phyloP scores from a whole-genome alignment of 2,329 filamentous ascomycete genomes.

The Aspergillus ustus region DNA sequence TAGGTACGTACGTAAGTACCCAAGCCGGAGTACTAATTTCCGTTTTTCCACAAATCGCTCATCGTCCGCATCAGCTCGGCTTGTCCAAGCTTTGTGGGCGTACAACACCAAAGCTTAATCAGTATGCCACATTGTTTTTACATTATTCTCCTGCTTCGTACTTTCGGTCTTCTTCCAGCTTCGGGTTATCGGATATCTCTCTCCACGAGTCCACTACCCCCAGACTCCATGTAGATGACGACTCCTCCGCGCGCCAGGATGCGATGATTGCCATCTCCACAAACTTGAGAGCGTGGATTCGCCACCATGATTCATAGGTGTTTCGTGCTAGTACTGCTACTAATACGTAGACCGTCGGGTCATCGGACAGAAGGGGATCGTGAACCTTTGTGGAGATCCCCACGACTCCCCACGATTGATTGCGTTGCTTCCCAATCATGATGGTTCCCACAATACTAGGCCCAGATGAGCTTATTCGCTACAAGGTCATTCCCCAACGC shows the following conservation, averaged over 20 bases:
- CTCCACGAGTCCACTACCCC: background rate
- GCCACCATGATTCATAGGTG: background rate
- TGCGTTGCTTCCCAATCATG: background rate
- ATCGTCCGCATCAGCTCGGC: background rate
- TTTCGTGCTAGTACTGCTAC: background rate
- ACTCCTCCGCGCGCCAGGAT: background rate
- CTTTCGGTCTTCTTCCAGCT: background rate
- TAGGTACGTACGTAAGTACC: background rate
- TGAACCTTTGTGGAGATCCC: background rate
- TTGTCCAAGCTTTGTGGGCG: background rate
- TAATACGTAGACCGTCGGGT: background rate
- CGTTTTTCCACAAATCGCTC: background rate
- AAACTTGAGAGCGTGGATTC: background rate
- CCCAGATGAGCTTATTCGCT: background rate
- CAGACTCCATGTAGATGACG: background rate
- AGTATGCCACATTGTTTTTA: background rate
- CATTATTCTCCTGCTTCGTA: background rate
- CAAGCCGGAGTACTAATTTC: background rate
- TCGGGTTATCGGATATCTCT: background rate
- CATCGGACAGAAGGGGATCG: background rate
- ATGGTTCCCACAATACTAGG: background rate
- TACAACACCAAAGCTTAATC: background rate
- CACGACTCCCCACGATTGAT: constrained; percentile 15
- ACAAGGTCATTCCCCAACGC: no score
- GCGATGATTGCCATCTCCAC: background rate